phyloP scores from a whole-genome alignment of 2,329 filamentous ascomycete species.

The Rhinocladiella similis region DNA sequence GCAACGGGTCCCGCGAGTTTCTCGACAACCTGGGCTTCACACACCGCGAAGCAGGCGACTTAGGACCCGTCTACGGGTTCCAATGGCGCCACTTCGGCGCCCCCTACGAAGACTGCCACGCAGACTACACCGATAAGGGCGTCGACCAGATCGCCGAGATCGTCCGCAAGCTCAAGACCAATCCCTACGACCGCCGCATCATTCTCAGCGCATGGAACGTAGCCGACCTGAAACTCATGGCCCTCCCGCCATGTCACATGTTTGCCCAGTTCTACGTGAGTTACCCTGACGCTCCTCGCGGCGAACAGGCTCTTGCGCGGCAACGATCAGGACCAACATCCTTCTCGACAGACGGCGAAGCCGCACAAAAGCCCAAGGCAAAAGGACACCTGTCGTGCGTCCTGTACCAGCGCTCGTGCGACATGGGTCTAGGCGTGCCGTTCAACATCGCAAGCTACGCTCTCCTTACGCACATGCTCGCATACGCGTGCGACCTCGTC shows the following conservation, averaged over 20 bases:
- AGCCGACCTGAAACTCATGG: conserved; percentile 81
- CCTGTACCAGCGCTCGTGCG: conserved; percentile 90
- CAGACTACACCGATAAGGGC: conserved; percentile 84
- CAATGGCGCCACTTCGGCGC: conserved; percentile 99
- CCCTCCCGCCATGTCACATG: conserved; percentile 92
- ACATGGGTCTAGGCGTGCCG: conserved; percentile 95
- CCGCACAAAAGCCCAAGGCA: conserved; percentile 34
- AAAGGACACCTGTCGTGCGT: conserved; percentile 80
- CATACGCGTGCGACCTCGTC: conserved; percentile 78
- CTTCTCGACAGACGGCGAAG: conserved; percentile 13
- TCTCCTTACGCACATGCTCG: conserved; percentile 91
- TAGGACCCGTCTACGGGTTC: conserved; percentile 96
- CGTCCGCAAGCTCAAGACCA: conserved; percentile 78
- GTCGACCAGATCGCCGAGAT: conserved; percentile 92
- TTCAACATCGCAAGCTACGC: conserved; percentile 98
- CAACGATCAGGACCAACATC: conserved; percentile 6
- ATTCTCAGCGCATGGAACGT: conserved; percentile 96
- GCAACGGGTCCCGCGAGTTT: conserved; percentile 87
- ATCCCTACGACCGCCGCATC: conserved; percentile 85
- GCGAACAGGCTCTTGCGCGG: conserved; percentile 27
- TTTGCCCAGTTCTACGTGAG: conserved; percentile 95
- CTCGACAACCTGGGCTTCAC: conserved; percentile 81
- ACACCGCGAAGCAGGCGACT: conserved; percentile 81
- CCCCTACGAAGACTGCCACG: conserved; percentile 73
- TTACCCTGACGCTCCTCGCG: conserved; percentile 55